These are phyloP conservation scores for Tuber calosporum DNA, from an alignment of 495 filamentous ascomycete genomes.

Conservation along the genomic window DNA sequence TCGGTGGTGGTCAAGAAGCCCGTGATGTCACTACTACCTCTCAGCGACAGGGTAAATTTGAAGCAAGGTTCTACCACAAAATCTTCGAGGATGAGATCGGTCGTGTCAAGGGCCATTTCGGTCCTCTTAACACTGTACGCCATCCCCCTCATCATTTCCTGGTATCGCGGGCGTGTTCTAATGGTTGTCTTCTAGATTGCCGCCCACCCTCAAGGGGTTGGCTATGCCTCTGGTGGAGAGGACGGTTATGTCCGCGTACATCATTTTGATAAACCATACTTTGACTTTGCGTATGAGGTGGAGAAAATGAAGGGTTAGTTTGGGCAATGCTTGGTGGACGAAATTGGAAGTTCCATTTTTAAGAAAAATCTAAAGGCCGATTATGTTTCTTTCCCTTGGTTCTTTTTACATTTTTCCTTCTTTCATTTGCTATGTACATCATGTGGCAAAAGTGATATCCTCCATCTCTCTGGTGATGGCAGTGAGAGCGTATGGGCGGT, in stretches of 20 bases:
- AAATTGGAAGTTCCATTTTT: not conserved
- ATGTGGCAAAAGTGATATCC: not conserved
- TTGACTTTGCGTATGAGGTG: constrained; percentile 97
- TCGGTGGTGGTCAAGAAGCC: constrained; percentile 94
- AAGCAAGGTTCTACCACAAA: constrained; percentile 98
- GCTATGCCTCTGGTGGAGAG: constrained; percentile 91
- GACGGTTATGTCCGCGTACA: constrained; percentile 98
- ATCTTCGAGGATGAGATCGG: constrained; percentile 98
- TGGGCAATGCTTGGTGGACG: constrained; percentile 19
- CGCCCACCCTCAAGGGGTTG: constrained; percentile 77
- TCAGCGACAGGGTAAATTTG: constrained; percentile 93
- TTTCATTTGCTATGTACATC: not conserved
- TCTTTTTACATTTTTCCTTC: not conserved
- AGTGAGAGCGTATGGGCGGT: not conserved
- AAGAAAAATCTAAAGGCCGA: not conserved
- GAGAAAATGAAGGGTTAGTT: constrained; percentile 54
- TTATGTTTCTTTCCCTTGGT: not conserved
- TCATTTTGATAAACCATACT: constrained; percentile 96
- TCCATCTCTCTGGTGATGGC: not conserved
- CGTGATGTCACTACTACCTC: constrained; percentile 98
- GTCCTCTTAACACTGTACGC: constrained; percentile 66
- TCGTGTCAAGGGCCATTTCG: constrained; percentile 92
- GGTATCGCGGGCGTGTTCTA: not conserved
- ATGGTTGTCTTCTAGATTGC: constrained; percentile 50
- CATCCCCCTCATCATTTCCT: constrained; percentile 8